phyloP scores from a whole-genome alignment of 148 eudicot genomes.

The Tetragonia tetragonoides region DNA sequence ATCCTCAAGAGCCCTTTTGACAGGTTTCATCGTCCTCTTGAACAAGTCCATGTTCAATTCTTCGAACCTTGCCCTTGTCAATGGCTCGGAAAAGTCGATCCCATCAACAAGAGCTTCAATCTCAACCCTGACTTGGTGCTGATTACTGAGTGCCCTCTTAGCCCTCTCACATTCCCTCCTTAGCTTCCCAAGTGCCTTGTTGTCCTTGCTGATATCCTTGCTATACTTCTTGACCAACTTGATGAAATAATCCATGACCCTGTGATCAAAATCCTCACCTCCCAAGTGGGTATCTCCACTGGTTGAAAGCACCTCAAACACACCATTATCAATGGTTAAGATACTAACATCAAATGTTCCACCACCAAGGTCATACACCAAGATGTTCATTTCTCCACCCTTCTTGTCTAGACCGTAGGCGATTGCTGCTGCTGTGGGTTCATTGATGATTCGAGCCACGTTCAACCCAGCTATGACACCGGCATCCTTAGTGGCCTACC shows the following conservation, averaged over 20 bases:
- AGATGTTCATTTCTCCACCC: constrained; percentile 40
- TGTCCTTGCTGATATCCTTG: constrained; percentile 50
- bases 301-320: constrained; percentile 53
- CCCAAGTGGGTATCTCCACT: constrained; percentile 58
- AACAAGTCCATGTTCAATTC: constrained; percentile 51
- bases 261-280: constrained; percentile 54
- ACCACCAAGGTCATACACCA: constrained; percentile 57
- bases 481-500: constrained; percentile 56
- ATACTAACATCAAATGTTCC: constrained; percentile 53
- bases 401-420: constrained; percentile 50
- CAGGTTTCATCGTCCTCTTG: constrained; percentile 50
- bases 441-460: constrained; percentile 46
- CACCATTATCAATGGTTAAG: constrained; percentile 42
- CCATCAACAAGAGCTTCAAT: constrained; percentile 44
- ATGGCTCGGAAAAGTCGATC: constrained; percentile 45
- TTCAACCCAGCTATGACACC: constrained; percentile 47
- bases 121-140: constrained; percentile 49
- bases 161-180: constrained; percentile 51
- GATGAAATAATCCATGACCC: constrained; percentile 54
- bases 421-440: constrained; percentile 53
- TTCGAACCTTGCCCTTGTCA: constrained; percentile 51
- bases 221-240: constrained; percentile 46
- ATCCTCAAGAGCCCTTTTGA: constrained; percentile 46
- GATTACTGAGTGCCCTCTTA: constrained; percentile 50
- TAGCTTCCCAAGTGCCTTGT: constrained; percentile 46